Percentiles rank a stretch among this genome's conserved stretches.
Evolutionary conservation across 2,329 filamentous ascomycete genomes (phyloP).

Genomic region (Hirsutella thompsonii): DNA sequence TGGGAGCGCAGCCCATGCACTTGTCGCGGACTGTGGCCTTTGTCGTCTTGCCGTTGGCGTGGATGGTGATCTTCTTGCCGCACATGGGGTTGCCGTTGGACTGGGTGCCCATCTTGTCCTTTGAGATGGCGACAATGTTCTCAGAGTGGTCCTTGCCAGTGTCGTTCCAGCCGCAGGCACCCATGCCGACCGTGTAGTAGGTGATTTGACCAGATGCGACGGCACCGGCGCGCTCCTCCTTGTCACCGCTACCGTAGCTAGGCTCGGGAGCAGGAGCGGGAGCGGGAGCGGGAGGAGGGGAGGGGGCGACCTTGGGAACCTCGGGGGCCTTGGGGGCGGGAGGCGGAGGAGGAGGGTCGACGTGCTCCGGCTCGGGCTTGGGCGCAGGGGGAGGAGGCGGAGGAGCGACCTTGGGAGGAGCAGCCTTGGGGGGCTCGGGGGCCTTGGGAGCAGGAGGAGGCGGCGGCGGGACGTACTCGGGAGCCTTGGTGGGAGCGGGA

Average conservation of each 20-base stretch:
- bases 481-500: slow-evolving; percentile 8
- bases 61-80: slow-evolving; percentile 54
- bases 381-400: slow-evolving; percentile 2
- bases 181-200: slow-evolving; percentile 57
- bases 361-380: too few species aligned
- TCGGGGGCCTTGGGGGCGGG: slow-evolving; percentile 2
- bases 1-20: slow-evolving; percentile 52
- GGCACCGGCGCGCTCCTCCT: too few species aligned
- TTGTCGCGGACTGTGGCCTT: slow-evolving; percentile 57
- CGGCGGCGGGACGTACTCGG: slow-evolving; percentile 4
- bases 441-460: slow-evolving; percentile 6
- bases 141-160: slow-evolving; percentile 37
- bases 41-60: slow-evolving; percentile 41
- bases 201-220: slow-evolving; percentile 50
- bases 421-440: slow-evolving; percentile 1
- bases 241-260: slow-evolving; percentile 2
- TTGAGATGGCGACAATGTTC: slow-evolving; percentile 57
- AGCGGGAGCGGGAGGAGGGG: neutral
- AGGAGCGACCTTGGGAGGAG: slow-evolving; percentile 2
- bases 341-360: slow-evolving; percentile 1
- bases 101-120: slow-evolving; percentile 45
- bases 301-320: too few species aligned
- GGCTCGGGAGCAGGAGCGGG: slow-evolving; percentile 3
- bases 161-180: slow-evolving; percentile 55
- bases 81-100: slow-evolving; percentile 62